Evolutionary conservation across 257 asterid genomes (phyloP).

Genomic region (Cruciata laevipes): DNA sequence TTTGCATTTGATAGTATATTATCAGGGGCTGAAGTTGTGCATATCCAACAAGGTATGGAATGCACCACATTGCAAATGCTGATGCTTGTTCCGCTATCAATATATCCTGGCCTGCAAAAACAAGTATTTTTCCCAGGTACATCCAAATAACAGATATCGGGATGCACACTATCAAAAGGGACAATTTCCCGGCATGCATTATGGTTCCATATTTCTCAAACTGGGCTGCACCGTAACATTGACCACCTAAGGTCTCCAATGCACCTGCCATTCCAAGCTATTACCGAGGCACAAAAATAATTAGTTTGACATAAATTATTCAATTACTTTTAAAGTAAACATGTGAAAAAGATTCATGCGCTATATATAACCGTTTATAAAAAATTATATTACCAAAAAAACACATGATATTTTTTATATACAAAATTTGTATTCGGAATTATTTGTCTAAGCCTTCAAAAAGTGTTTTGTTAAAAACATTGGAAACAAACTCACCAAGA

Average conservation of each 20-base stretch:
- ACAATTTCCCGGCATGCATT: conserved; percentile 37
- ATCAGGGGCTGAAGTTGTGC: conserved; percentile 44
- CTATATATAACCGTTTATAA: no score
- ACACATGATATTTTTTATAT: no score
- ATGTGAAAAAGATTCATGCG: no score
- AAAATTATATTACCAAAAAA: no score
- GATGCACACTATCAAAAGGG: conserved; percentile 30
- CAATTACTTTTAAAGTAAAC: no score
- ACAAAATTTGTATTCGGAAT: no score
- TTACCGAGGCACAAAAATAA: no score
- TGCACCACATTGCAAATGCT: conserved; percentile 28
- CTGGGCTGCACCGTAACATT: conserved; percentile 55
- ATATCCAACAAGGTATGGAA: conserved; percentile 47
- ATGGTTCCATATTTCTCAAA: conserved; percentile 39
- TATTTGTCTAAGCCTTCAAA: no score
- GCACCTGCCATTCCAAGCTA: conserved; percentile 57
- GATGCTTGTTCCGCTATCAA: conserved; percentile 33
- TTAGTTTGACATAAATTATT: no score
- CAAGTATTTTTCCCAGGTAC: conserved; percentile 38
- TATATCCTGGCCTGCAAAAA: conserved; percentile 41
- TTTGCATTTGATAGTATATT: conserved; percentile 51
- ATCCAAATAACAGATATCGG: conserved; percentile 43
- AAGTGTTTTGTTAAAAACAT: no score
- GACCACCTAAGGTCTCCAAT: conserved; percentile 55
- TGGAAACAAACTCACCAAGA: no score